Evolutionary conservation across 805 yeast species (phyloP).

Genomic region (Danielia reshetovae): DNA sequence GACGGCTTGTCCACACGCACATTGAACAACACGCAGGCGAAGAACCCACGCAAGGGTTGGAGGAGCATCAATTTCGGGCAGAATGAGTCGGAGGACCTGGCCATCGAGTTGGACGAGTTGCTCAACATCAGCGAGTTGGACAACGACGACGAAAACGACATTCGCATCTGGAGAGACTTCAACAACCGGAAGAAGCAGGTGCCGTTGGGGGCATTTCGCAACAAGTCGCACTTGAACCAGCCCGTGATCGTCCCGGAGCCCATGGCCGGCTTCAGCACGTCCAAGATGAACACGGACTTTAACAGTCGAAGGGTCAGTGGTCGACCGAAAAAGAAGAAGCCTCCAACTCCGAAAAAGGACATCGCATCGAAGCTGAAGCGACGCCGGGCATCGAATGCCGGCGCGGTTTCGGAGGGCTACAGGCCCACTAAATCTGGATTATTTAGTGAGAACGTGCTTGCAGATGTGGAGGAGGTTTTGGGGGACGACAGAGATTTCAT

Average conservation of each 20-base stretch:
- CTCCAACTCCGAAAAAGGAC: constrained; percentile 8
- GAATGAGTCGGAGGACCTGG: constrained; percentile 30
- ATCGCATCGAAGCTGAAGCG: constrained; percentile 31
- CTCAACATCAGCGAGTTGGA: constrained; percentile 86
- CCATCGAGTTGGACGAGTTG: constrained; percentile 66
- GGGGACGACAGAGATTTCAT: constrained; percentile 48
- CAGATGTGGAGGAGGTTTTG: constrained; percentile 67
- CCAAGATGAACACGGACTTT: constrained; percentile 25
- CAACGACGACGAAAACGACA: constrained; percentile 60
- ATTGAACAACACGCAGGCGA: constrained; percentile 32
- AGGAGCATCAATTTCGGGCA: constrained; percentile 16
- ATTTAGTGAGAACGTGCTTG: constrained; percentile 69
- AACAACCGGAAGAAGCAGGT: constrained; percentile 46
- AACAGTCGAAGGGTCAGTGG: constrained; percentile 12
- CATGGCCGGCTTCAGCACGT: constrained; percentile 24
- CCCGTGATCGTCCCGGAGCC: constrained; percentile 22
- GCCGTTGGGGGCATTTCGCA: constrained; percentile 88
- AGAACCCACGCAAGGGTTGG: constrained; percentile 18
- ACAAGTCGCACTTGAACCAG: constrained; percentile 45
- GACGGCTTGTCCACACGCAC: constrained; percentile 92
- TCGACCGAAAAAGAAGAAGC: constrained; percentile 9
- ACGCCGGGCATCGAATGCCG: constrained; percentile 65
- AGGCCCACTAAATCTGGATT: constrained; percentile 73
- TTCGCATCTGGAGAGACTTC: constrained; percentile 43
- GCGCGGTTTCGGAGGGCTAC: constrained; percentile 72